phyloP scores from a whole-genome alignment of 2,329 filamentous ascomycete species.

The Fusarium mundagurra region DNA sequence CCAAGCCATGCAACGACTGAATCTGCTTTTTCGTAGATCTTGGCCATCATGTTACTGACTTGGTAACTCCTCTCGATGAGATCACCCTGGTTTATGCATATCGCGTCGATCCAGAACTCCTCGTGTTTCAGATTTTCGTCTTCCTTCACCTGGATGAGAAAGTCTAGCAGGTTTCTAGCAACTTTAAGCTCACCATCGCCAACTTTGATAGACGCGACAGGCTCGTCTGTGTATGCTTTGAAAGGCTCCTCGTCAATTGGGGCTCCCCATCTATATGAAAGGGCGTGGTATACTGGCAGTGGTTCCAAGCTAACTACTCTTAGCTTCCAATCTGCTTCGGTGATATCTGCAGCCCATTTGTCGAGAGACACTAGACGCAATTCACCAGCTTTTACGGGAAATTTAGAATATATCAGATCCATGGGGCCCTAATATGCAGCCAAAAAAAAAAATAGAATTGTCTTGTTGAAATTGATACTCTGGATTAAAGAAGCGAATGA shows the following conservation, averaged over 20 bases:
- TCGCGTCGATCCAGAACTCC: not conserved
- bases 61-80: not conserved
- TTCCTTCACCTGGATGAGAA: not conserved
- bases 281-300: not conserved
- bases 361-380: not conserved
- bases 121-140: not conserved
- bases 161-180: not conserved
- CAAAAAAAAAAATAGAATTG: fast-evolving
- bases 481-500: not conserved
- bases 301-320: not conserved
- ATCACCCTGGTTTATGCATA: not conserved
- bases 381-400: not conserved
- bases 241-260: not conserved
- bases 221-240: not conserved
- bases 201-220: not conserved
- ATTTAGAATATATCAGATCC: not conserved
- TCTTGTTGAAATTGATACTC: too few species aligned
- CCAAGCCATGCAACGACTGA: not conserved
- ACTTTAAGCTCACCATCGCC: not conserved
- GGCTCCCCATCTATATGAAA: not conserved
- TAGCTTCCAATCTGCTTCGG: not conserved
- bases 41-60: not conserved
- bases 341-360: not conserved
- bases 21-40: not conserved
- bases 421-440: fast-evolving